These are phyloP conservation scores for Aspergillus terreus DNA, from an alignment of 2,329 filamentous ascomycete species.

Conservation along the genomic window DNA sequence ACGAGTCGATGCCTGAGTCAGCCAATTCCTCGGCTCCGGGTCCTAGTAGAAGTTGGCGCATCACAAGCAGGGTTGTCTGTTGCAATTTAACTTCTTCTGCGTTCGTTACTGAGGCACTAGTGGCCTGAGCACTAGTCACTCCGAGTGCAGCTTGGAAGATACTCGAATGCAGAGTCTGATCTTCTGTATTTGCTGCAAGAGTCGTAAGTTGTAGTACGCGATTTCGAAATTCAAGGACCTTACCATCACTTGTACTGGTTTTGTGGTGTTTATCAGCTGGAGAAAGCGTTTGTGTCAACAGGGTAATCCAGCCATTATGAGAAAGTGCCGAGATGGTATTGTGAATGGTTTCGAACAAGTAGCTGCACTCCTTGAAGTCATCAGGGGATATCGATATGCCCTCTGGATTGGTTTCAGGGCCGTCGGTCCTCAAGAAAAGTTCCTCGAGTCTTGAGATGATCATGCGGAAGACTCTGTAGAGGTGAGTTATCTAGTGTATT, in stretches of 20 bases:
- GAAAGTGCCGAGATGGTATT: conserved; percentile 68
- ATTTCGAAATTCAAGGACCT: neutral
- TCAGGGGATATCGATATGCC: conserved; percentile 49
- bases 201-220: conserved; percentile 1
- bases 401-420: conserved; percentile 28
- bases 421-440: conserved; percentile 25
- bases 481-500: neutral
- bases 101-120: conserved; percentile 30
- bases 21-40: conserved; percentile 36
- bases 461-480: conserved; percentile 34
- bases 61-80: conserved; percentile 64
- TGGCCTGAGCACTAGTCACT: conserved; percentile 23
- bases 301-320: conserved; percentile 65
- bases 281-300: conserved; percentile 60
- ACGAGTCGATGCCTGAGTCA: conserved; percentile 60
- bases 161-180: conserved; percentile 29
- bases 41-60: conserved; percentile 48
- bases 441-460: conserved; percentile 32
- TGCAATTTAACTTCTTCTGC: conserved; percentile 64
- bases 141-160: conserved; percentile 30
- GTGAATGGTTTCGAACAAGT: conserved; percentile 71
- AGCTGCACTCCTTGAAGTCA: conserved; percentile 72
- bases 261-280: conserved; percentile 46
- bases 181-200: conserved; percentile 21
- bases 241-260: conserved; percentile 49